Conservation (phyloP, 306 rosid genomes). For the Hippophae rhamnoides region DNA sequence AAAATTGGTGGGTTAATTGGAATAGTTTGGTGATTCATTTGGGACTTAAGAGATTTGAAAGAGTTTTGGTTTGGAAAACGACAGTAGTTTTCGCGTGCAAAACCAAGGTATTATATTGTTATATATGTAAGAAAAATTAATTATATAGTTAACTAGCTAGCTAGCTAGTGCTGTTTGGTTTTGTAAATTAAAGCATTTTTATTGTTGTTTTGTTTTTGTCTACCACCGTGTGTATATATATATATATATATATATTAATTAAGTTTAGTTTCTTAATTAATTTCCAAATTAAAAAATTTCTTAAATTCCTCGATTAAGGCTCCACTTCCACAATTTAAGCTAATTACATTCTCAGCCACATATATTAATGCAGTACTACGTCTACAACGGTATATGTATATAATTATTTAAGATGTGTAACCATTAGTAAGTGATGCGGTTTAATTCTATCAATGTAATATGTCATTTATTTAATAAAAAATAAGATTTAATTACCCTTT, state of each 20-base stretch:
- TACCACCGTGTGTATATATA: neutral
- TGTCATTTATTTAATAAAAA: too few species aligned
- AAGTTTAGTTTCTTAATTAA: neutral
- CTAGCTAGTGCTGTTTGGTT: constrained; percentile 17
- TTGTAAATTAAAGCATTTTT: constrained; percentile 11
- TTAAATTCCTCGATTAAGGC: constrained; percentile 11
- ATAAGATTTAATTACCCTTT: too few species aligned
- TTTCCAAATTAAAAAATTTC: too few species aligned
- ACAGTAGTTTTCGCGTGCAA: constrained; percentile 12
- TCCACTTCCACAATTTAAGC: constrained; percentile 4
- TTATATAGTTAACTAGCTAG: constrained; percentile 22
- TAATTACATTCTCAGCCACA: neutral
- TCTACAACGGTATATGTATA: too few species aligned
- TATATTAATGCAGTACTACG: neutral
- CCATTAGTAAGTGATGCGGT: too few species aligned
- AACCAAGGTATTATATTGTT: constrained; percentile 20
- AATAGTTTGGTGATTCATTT: constrained; percentile 14
- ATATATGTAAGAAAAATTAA: neutral
- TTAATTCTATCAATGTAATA: too few species aligned
- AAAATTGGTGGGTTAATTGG: constrained; percentile 25
- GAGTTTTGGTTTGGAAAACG: constrained; percentile 36
- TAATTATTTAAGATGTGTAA: too few species aligned
- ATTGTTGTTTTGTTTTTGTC: constrained; percentile 8
- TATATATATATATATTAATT: neutral
- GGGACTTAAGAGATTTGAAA: constrained; percentile 7